Evolutionary conservation across 768 basidiomycete species (phyloP), one percentile per base, ranked within the genome.

Genomic region (Hysterangium stoloniferum): DNA sequence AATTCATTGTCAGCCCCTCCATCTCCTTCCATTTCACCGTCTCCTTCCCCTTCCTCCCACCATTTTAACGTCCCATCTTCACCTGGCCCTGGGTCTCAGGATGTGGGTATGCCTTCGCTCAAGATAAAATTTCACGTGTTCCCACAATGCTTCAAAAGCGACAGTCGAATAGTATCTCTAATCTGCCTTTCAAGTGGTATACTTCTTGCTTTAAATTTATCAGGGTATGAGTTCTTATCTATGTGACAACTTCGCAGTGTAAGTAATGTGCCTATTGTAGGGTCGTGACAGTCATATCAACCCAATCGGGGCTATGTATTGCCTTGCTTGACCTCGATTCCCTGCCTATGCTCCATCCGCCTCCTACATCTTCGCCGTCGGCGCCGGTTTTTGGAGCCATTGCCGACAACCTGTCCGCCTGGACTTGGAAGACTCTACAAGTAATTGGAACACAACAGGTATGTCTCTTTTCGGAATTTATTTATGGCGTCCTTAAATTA

Each of bases 401-500:
- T 42, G 71, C 69, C 56, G 74, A 71, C 36, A 1, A 25, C 27
- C 1, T 38, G 49, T 6, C 35, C 54, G 50, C 63, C 17, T 72
- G 69, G 69, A 43, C 48, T 7, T 72, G 71, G 71, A 62, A 58
- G 20, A 34, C 44, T 17, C 46, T 72, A 12, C 61, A 64, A 15
- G 57, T 65, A 4, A 56, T 59, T 8, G 58, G 59, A 35, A 48
- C 52, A 2, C 56, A 49, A 40, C 62, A 67, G 58, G 68, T 68
- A 52, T 45, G 61, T 27, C 17, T 28, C 8, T n/a, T 19, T n/a
- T n/a, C 12, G 31, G 29, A 33, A 15, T 34, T 19, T 48, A 24
- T 4, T 47, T 20, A 22, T 35, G 25, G 11, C 33, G 12, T 31
- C n/a, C 11, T 34, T 42, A 34, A 29, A 11, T 27, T 13, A 9